Evolutionary conservation across 1,284 basidiomycete species (phyloP).

Genomic region (Irpex lacteus): DNA sequence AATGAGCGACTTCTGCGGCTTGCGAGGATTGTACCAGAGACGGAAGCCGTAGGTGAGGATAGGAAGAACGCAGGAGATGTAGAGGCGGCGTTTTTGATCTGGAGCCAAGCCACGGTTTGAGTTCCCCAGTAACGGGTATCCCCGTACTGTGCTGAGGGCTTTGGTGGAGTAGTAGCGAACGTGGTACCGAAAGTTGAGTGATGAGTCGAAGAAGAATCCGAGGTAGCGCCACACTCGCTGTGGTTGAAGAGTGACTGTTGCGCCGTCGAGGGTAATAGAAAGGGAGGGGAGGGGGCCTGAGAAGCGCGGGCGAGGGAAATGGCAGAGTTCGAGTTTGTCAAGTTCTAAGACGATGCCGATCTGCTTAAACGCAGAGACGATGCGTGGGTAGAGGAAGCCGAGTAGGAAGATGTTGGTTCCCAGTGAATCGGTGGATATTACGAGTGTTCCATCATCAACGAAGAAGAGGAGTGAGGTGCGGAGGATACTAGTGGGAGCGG

Average conservation of each 20-base stretch:
- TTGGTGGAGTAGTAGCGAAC: conserved; percentile 19
- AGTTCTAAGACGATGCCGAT: conserved; percentile 12
- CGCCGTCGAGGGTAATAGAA: background rate
- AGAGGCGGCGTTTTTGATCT: background rate
- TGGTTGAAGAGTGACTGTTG: background rate
- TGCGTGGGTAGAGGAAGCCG: background rate
- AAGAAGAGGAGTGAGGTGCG: conserved; percentile 9
- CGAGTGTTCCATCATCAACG: conserved; percentile 16
- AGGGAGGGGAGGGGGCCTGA: background rate
- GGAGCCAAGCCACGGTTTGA: background rate
- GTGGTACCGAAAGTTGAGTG: conserved; percentile 27
- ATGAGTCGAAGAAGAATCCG: conserved; percentile 21
- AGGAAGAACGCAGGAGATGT: background rate
- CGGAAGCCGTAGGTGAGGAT: background rate
- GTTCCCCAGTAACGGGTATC: background rate
- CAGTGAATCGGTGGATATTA: background rate
- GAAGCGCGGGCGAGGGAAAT: conserved; percentile 7
- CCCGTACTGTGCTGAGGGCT: background rate
- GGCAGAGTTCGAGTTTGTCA: conserved; percentile 14
- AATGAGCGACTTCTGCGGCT: background rate
- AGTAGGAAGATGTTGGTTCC: background rate
- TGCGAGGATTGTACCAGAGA: background rate
- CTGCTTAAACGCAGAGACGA: background rate
- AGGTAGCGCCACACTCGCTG: background rate
- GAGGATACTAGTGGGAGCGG: background rate